Base-by-base conservation (phyloP, 2,329 filamentous ascomycete genomes). In the Claviceps purpurea region DNA sequence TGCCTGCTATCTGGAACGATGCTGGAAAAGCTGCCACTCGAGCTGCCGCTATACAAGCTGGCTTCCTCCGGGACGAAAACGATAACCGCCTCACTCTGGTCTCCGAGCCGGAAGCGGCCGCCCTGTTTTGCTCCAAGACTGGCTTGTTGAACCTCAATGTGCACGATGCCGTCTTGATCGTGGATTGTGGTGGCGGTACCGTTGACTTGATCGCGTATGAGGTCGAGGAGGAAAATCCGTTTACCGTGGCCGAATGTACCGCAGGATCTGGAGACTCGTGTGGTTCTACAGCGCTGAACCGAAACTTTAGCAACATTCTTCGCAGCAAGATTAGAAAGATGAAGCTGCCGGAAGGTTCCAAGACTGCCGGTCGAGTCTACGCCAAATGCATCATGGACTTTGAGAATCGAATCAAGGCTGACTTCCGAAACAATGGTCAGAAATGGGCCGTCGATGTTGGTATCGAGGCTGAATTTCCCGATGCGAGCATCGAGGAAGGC, bases 331-430 rank as follows among this genome's bases (percentile, higher is more conserved):
- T 98, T 62, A 81, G 91, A 60, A 97, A 97, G 76, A 97, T 97
- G 93, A 97, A 97, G 72, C 77, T 98, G 46, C 90, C 93, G 1
- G 91, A 97, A 64, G 91, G 90, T 47, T 96, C 91, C 60, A 94
- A 91, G 72, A 97, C 89, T 2, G 91, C 93, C n/a, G 91, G 91
- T 44, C 89, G 91, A 69, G 93, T 98, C 51, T 97, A 97, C 69
- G 91, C 91, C 59, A 97, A 97, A 74, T 97, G 91, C 69, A 97
- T 98, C 70, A 97, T 97, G 91, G 93, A 98, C 71, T 98, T 98
- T 63, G 93, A 98, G 75, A 97, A 97, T 79, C 79, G 93, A 68
- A 96, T 98, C 79, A 98, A 98, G 77, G 93, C 93, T 49, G 93
- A 97, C 69, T 98, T 98, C 84, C 83, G 93, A 58, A 97, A 97